These are phyloP conservation scores for Kalaharituber pfeilii DNA, from an alignment of 2,329 filamentous ascomycete species.

Conservation along the genomic window DNA sequence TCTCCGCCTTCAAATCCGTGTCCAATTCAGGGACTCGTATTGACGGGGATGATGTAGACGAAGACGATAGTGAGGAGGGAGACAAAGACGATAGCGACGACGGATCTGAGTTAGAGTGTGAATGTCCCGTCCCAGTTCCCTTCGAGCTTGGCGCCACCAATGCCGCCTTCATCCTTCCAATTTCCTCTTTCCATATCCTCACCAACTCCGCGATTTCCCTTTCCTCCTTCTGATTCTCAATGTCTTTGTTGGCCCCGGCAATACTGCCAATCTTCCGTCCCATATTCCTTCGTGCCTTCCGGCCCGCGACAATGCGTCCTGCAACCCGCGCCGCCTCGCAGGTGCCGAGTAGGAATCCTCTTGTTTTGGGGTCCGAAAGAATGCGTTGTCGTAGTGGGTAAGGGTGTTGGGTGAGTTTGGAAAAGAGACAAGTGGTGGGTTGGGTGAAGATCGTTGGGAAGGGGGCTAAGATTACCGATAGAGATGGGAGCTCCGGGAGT, in stretches of 20 bases:
- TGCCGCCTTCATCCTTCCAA: slow-evolving; percentile 19
- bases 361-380: slow-evolving; percentile 13
- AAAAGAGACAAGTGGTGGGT: slow-evolving; percentile 17
- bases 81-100: not conserved
- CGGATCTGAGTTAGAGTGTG: not conserved
- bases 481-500: slow-evolving; percentile 10
- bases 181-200: slow-evolving; percentile 17
- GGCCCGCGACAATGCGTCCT: slow-evolving; percentile 18
- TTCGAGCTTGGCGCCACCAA: slow-evolving; percentile 8
- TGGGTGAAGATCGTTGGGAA: slow-evolving; percentile 18
- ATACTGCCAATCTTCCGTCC: not conserved
- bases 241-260: not conserved
- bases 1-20: slow-evolving; percentile 2
- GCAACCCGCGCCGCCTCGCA: slow-evolving; percentile 19
- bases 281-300: slow-evolving; percentile 4
- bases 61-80: not conserved
- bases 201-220: slow-evolving; percentile 20
- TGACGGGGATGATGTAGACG: not conserved
- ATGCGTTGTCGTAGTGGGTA: slow-evolving; percentile 22
- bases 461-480: slow-evolving; percentile 15
- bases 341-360: slow-evolving; percentile 14
- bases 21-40: slow-evolving; percentile 12
- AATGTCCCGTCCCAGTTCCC: not conserved
- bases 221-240: slow-evolving; percentile 19
- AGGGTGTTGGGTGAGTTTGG: slow-evolving; percentile 18